phyloP scores from a whole-genome alignment of 106 monocot genomes.

The Vanilla planifolia region DNA sequence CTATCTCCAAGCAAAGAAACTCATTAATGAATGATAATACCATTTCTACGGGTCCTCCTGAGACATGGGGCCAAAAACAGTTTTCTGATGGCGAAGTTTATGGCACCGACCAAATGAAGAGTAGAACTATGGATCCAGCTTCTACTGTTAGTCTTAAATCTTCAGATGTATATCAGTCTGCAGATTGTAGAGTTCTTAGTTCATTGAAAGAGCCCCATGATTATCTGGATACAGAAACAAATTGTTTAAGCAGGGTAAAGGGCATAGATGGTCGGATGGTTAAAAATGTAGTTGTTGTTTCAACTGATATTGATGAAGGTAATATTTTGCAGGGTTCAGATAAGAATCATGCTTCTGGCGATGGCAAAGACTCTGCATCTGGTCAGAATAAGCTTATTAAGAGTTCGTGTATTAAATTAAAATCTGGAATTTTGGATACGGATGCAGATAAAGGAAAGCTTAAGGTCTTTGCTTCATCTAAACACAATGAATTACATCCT shows the following conservation, averaged over 20 bases:
- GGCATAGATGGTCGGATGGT: slow-evolving; percentile 14
- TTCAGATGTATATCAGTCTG: slow-evolving; percentile 15
- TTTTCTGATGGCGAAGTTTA: slow-evolving; percentile 32
- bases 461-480: not conserved
- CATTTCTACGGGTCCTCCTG: slow-evolving; percentile 6
- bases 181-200: slow-evolving; percentile 18
- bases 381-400: slow-evolving; percentile 15
- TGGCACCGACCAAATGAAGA: slow-evolving; percentile 22
- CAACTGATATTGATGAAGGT: slow-evolving; percentile 16
- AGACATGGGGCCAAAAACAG: slow-evolving; percentile 24
- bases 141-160: slow-evolving; percentile 12
- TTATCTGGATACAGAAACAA: slow-evolving; percentile 12
- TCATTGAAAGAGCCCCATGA: slow-evolving; percentile 10
- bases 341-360: slow-evolving; percentile 4
- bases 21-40: slow-evolving; percentile 15
- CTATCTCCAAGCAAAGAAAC: slow-evolving; percentile 16
- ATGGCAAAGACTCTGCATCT: slow-evolving; percentile 11
- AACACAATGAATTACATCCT: slow-evolving; percentile 8
- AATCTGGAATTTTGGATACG: slow-evolving; percentile 2
- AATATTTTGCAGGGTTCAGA: slow-evolving; percentile 7
- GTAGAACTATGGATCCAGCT: slow-evolving; percentile 7
- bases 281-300: slow-evolving; percentile 14
- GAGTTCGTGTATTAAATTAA: slow-evolving; percentile 18
- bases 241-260: slow-evolving; percentile 9
- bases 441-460: slow-evolving; percentile 2